Evolutionary conservation across 345 rosid species (phyloP).

Genomic region (Dimocarpus longan): DNA sequence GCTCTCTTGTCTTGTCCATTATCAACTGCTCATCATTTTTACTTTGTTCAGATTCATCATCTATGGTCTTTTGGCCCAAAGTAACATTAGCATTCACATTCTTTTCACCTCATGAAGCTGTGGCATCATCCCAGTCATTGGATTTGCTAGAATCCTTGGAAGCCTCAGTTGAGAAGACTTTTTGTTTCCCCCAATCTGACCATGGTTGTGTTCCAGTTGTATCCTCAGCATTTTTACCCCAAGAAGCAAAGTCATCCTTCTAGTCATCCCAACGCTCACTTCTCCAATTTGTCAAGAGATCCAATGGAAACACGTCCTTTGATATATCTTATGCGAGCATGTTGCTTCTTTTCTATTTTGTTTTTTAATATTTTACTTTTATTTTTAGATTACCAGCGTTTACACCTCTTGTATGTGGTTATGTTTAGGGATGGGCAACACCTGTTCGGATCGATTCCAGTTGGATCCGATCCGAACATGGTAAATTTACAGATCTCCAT

Average conservation of each 20-base stretch:
- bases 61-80: not conserved
- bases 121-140: not conserved
- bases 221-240: not conserved
- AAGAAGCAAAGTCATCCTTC: not conserved
- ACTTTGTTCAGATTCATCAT: not conserved
- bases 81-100: conserved; percentile 1
- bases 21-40: not conserved
- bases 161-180: not conserved
- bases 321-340: not conserved
- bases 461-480: too few relatives aligned
- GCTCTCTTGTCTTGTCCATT: not conserved
- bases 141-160: conserved; percentile 14
- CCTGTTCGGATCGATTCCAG: too few relatives aligned
- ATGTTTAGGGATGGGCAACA: too few relatives aligned
- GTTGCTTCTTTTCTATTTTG: too few relatives aligned
- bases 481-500: too few relatives aligned
- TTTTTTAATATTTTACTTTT: too few relatives aligned
- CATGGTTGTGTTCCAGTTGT: conserved; percentile 11
- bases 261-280: too few relatives aligned
- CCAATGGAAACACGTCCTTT: too few relatives aligned
- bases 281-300: too few relatives aligned
- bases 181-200: conserved; percentile 26
- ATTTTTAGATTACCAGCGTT: too few relatives aligned
- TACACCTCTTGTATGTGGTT: too few relatives aligned
- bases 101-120: not conserved